These are phyloP conservation scores for Pseudocercospora crystallina DNA, from an alignment of 2,329 filamentous ascomycete genomes.

Conservation along the genomic window DNA sequence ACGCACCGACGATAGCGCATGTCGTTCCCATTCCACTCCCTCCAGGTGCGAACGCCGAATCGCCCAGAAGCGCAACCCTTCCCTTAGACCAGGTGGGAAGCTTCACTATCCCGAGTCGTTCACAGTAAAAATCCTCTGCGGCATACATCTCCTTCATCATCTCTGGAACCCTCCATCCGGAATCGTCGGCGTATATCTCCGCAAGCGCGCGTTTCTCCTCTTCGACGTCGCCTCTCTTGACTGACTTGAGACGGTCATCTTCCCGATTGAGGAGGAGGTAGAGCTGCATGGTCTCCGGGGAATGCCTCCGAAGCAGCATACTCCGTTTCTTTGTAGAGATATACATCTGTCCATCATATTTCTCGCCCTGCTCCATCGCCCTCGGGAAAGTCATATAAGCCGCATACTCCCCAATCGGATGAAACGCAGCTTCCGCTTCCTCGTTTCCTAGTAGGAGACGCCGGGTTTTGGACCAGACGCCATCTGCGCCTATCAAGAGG, in stretches of 20 bases:
- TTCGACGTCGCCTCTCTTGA: conserved; percentile 2
- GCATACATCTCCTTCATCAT: conserved; percentile 39
- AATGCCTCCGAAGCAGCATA: conserved; percentile 6
- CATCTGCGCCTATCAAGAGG: conserved; percentile 29
- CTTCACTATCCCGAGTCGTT: conserved; percentile 21
- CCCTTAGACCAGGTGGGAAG: conserved; percentile 26
- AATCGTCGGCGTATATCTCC: conserved; percentile 24
- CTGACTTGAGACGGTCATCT: background rate
- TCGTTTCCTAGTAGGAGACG: conserved; percentile 27
- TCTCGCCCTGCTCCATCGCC: conserved; percentile 3
- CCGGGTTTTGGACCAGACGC: conserved; percentile 22
- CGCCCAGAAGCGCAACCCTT: conserved; percentile 28
- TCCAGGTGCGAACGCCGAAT: conserved; percentile 25
- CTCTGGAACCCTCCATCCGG: conserved; percentile 35
- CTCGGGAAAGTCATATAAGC: conserved; percentile 5
- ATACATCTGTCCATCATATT: conserved; percentile 3
- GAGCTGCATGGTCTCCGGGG: background rate
- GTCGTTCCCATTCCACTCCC: conserved; percentile 24
- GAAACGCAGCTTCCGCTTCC: background rate
- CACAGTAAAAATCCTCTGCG: conserved; percentile 33
- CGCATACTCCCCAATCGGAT: background rate
- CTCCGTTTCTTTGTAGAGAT: conserved; percentile 3
- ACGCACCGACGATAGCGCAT: conserved; percentile 28
- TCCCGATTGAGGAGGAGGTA: conserved; percentile 6
- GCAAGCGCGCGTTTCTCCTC: conserved; percentile 22